These are phyloP conservation scores for Strobilomyces confusus DNA, from an alignment of 768 basidiomycete genomes.

Conservation along the genomic window DNA sequence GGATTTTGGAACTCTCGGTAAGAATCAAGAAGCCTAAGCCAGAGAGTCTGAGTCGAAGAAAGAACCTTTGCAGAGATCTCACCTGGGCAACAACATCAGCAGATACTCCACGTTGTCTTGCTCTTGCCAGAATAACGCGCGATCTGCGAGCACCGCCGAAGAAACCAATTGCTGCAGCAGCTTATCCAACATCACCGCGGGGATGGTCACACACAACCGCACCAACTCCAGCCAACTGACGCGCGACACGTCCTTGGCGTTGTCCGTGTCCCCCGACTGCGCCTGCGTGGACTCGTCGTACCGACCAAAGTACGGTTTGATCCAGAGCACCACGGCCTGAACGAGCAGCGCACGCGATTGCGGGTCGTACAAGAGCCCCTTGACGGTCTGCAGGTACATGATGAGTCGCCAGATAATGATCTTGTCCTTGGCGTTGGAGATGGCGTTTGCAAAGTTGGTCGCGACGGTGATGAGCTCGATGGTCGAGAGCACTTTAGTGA, in stretches of 20 bases:
- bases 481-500: conserved; percentile 73
- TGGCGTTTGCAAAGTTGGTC: conserved; percentile 83
- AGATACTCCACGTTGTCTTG: conserved; percentile 90
- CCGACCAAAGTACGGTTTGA: conserved; percentile 90
- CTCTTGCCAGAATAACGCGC: conserved; percentile 64
- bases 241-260: conserved; percentile 64
- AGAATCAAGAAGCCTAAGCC: conserved; percentile 71
- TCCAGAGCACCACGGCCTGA: conserved; percentile 87
- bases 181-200: conserved; percentile 88
- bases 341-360: conserved; percentile 76
- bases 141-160: conserved; percentile 58
- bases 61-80: conserved; percentile 12
- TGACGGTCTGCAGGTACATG: conserved; percentile 89
- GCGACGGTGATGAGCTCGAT: conserved; percentile 84
- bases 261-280: conserved; percentile 62
- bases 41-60: conserved; percentile 8
- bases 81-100: conserved; percentile 81
- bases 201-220: conserved; percentile 84
- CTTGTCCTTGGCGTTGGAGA: conserved; percentile 74
- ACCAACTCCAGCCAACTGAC: conserved; percentile 87
- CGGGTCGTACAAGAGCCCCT: conserved; percentile 77
- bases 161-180: conserved; percentile 76
- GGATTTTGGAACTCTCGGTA: conserved; percentile 79
- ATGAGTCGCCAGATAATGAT: conserved; percentile 92
- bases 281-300: conserved; percentile 81